phyloP scores from a whole-genome alignment of 2,329 filamentous ascomycete species.

The Colletotrichum orchidophilum region DNA sequence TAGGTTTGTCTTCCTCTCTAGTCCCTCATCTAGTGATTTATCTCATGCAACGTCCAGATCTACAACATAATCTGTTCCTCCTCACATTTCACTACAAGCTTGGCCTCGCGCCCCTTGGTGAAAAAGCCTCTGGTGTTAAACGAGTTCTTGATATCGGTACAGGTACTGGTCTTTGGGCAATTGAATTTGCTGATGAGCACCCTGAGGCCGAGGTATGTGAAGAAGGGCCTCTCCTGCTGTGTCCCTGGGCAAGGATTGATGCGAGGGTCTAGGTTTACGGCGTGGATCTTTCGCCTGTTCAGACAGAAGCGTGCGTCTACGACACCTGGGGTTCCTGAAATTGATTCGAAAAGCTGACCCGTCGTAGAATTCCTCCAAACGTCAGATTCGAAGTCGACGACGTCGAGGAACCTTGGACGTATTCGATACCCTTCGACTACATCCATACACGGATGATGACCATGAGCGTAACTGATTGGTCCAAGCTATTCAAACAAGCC shows the following conservation, averaged over 20 bases:
- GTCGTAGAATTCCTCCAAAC: slow-evolving; percentile 60
- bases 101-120: slow-evolving; percentile 38
- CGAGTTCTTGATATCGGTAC: slow-evolving; percentile 57
- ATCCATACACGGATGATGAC: slow-evolving; percentile 63
- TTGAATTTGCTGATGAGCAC: slow-evolving; percentile 52
- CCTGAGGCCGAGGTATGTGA: slow-evolving; percentile 41
- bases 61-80: slow-evolving; percentile 47
- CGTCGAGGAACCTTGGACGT: slow-evolving; percentile 61
- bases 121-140: slow-evolving; percentile 33
- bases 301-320: slow-evolving; percentile 44
- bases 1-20: not conserved
- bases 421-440: slow-evolving; percentile 60
- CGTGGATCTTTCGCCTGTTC: slow-evolving; percentile 53
- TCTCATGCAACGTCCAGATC: slow-evolving; percentile 36
- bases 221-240: not conserved
- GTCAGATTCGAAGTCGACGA: slow-evolving; percentile 65
- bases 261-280: slow-evolving; percentile 42
- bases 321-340: no score
- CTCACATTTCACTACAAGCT: slow-evolving; percentile 45
- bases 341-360: not conserved
- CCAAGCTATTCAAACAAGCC: slow-evolving; percentile 53
- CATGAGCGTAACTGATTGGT: slow-evolving; percentile 61
- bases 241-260: not conserved
- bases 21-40: not conserved
- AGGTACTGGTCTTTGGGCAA: slow-evolving; percentile 56